Evolutionary conservation across 495 filamentous ascomycete species (phyloP).

Genomic region (Venustampulla echinocandica): DNA sequence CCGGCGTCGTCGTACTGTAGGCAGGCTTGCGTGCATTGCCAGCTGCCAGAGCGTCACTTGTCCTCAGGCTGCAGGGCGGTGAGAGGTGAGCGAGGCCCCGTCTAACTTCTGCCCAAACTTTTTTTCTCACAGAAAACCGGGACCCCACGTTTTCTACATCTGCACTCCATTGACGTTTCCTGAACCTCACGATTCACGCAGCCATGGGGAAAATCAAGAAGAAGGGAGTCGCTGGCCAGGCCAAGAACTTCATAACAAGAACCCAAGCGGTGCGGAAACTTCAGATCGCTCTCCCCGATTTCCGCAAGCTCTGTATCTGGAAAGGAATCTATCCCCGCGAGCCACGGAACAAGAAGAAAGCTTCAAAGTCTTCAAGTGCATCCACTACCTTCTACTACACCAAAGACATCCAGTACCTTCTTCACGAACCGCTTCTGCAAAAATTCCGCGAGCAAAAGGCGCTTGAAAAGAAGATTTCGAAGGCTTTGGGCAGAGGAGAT

Average conservation of each 20-base stretch:
- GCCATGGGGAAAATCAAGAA: constrained; percentile 84
- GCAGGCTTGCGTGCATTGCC: background rate
- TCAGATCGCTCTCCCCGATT: constrained; percentile 93
- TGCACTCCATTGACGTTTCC: background rate
- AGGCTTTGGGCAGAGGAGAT: constrained; percentile 84
- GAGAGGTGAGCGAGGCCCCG: too few species aligned
- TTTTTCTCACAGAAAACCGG: background rate
- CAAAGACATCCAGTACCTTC: constrained; percentile 95
- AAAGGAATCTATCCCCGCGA: constrained; percentile 98
- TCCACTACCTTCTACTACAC: constrained; percentile 98
- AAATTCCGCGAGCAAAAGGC: constrained; percentile 97
- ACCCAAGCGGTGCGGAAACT: constrained; percentile 95
- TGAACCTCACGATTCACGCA: constrained; percentile 1
- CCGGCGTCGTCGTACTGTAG: background rate
- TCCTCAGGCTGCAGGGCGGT: background rate
- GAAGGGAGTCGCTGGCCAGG: constrained; percentile 86
- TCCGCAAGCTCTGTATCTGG: constrained; percentile 96
- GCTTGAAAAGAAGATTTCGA: constrained; percentile 90
- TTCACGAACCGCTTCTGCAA: constrained; percentile 89
- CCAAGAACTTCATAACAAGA: constrained; percentile 97
- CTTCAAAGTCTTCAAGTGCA: constrained; percentile 76
- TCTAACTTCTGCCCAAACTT: too few species aligned
- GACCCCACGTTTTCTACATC: constrained; percentile 3
- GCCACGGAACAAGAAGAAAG: constrained; percentile 93
- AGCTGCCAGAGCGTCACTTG: background rate